Conservation (phyloP, 1,284 basidiomycete genomes). For the Chalciporus sp. region DNA sequence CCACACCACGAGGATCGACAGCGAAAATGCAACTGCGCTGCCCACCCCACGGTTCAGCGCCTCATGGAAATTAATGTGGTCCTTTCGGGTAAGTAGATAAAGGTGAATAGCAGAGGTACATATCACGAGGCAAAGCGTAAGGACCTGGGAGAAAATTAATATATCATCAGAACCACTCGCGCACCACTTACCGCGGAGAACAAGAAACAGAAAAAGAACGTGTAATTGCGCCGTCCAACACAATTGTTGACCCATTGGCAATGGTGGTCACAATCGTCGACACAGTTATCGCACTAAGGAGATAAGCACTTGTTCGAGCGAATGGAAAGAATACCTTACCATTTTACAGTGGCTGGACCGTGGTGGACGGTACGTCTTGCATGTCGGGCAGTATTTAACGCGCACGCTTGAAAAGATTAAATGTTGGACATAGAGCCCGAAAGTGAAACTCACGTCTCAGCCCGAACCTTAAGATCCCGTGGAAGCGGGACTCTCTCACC, state of each 20-base stretch:
- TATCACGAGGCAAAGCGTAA: slow-evolving; percentile 74
- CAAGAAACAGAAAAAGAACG: slow-evolving; percentile 83
- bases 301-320: slow-evolving; percentile 8
- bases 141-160: slow-evolving; percentile 47
- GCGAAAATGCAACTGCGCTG: slow-evolving; percentile 75
- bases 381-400: slow-evolving; percentile 90
- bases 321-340: slow-evolving; percentile 44
- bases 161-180: slow-evolving; percentile 3
- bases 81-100: slow-evolving; percentile 61
- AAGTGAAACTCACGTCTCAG: slow-evolving; percentile 63
- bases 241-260: slow-evolving; percentile 97
- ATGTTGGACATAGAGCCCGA: slow-evolving; percentile 1
- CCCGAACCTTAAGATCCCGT: slow-evolving; percentile 78
- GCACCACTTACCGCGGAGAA: slow-evolving; percentile 61
- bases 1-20: slow-evolving; percentile 75
- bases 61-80: slow-evolving; percentile 53
- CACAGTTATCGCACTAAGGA: slow-evolving; percentile 87
- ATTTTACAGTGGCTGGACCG: slow-evolving; percentile 92
- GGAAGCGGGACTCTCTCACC: slow-evolving; percentile 69
- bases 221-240: slow-evolving; percentile 90
- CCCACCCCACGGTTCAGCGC: slow-evolving; percentile 68
- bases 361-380: slow-evolving; percentile 87
- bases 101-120: slow-evolving; percentile 83
- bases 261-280: slow-evolving; percentile 89
- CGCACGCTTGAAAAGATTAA: slow-evolving; percentile 58